These are phyloP conservation scores for Fistulinella prunicolor DNA, from an alignment of 768 basidiomycete genomes.

Conservation along the genomic window DNA sequence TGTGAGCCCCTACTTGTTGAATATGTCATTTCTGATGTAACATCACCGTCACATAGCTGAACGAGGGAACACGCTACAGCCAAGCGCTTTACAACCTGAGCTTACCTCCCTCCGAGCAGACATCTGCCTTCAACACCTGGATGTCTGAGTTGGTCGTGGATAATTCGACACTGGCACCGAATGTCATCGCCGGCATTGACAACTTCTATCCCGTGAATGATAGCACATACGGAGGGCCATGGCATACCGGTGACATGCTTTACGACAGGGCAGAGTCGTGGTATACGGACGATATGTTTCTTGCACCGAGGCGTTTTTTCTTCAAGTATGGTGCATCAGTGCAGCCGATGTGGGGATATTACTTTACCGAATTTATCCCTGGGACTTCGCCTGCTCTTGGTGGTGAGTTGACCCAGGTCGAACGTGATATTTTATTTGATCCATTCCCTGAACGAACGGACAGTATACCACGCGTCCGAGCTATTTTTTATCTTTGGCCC, in stretches of 20 bases:
- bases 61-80: conserved; percentile 12
- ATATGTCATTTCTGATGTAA: neutral
- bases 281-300: conserved; percentile 59
- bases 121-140: conserved; percentile 45
- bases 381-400: conserved; percentile 48
- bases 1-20: conserved; percentile 26
- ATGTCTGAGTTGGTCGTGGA: conserved; percentile 51
- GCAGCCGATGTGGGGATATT: conserved; percentile 53
- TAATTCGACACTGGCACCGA: conserved; percentile 29
- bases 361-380: conserved; percentile 56
- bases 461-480: conserved; percentile 19
- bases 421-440: neutral
- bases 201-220: conserved; percentile 48
- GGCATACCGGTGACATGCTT: conserved; percentile 57
- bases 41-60: conserved; percentile 1
- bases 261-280: conserved; percentile 56
- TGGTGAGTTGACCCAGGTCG: conserved; percentile 35
- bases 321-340: conserved; percentile 45
- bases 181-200: conserved; percentile 40
- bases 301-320: conserved; percentile 48
- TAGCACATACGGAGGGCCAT: conserved; percentile 44
- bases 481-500: conserved; percentile 34
- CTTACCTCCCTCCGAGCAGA: conserved; percentile 40
- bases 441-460: neutral
- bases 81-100: conserved; percentile 34